Evolutionary conservation across 345 rosid species (phyloP).

Genomic region (Firmiana major): DNA sequence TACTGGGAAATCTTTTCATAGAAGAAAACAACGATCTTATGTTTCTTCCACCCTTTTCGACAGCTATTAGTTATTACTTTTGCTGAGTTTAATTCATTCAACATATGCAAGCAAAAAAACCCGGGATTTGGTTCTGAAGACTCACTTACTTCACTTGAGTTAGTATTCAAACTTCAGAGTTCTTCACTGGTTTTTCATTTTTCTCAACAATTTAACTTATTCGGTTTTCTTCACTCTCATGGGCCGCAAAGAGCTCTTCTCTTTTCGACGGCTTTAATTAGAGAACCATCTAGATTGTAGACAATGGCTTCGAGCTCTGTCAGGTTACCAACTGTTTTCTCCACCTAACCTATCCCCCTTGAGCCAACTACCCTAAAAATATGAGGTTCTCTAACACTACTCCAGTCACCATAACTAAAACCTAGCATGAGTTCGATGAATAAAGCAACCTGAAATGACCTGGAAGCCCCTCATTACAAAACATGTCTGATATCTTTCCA

Average conservation of each 20-base stretch:
- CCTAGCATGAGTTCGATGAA: not conserved
- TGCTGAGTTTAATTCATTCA: not conserved
- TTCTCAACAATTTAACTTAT: not conserved
- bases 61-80: no score
- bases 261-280: not conserved
- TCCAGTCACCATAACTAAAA: not conserved
- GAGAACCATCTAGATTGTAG: not conserved
- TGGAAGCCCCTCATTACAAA: not conserved
- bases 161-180: not conserved
- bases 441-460: not conserved
- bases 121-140: not conserved
- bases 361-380: not conserved
- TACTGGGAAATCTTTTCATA: not conserved
- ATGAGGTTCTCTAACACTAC: not conserved
- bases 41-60: constrained; percentile 8
- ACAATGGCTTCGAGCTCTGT: not conserved
- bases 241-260: not conserved
- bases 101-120: not conserved
- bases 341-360: not conserved
- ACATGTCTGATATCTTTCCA: not conserved
- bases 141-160: constrained; percentile 8
- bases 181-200: not conserved
- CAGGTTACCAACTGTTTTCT: not conserved
- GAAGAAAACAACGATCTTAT: not conserved
- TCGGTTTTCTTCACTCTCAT: not conserved